These are phyloP conservation scores for Cynara cardunculus DNA, from an alignment of 129 eudicot species.

Conservation along the genomic window DNA sequence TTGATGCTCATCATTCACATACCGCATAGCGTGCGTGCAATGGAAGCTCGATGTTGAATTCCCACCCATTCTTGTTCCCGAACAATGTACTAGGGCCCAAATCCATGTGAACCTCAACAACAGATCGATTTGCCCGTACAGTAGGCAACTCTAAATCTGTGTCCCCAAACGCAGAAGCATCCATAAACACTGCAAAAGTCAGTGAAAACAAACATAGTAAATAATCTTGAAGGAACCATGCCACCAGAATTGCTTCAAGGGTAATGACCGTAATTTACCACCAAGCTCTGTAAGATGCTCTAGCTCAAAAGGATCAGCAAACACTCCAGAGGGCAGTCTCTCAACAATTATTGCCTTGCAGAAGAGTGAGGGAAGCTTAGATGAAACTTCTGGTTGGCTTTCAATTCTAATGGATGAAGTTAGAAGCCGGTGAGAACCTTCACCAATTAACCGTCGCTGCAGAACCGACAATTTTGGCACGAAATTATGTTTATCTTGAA, in stretches of 20 bases:
- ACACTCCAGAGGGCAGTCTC: constrained; percentile 81
- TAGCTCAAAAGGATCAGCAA: constrained; percentile 91
- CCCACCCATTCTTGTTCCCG: constrained; percentile 34
- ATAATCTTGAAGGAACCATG: not conserved
- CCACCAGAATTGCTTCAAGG: constrained; percentile 9
- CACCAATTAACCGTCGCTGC: constrained; percentile 51
- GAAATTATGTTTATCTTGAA: constrained; percentile 21
- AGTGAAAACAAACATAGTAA: not conserved
- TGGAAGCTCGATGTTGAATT: constrained; percentile 55
- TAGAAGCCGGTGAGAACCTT: constrained; percentile 81
- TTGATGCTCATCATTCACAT: constrained; percentile 22
- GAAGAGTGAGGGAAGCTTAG: constrained; percentile 34
- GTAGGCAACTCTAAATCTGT: constrained; percentile 83
- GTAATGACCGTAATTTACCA: constrained; percentile 38
- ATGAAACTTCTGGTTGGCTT: constrained; percentile 28
- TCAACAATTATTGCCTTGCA: constrained; percentile 66
- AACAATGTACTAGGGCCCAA: constrained; percentile 22
- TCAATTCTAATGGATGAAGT: constrained; percentile 47
- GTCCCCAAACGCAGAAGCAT: constrained; percentile 84
- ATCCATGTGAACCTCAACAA: constrained; percentile 76
- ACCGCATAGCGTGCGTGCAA: constrained; percentile 85
- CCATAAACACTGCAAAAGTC: constrained; percentile 53
- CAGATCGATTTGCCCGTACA: constrained; percentile 57
- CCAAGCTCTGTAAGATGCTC: constrained; percentile 71
- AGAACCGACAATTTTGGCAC: constrained; percentile 33